Evolutionary conservation across 257 asterid genomes (phyloP).

Genomic region (Penstemon newberryi): DNA sequence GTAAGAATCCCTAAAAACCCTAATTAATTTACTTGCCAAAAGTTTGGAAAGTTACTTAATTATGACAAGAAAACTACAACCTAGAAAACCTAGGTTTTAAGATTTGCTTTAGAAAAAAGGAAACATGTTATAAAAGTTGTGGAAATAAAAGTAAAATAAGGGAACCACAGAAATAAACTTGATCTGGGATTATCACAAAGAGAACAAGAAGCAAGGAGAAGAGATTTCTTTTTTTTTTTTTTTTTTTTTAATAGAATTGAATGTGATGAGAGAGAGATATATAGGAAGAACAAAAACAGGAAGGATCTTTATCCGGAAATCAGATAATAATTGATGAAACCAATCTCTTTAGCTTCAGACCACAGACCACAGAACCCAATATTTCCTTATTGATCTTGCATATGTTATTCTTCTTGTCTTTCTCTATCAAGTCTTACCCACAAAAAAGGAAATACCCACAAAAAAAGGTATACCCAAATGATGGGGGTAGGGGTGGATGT

Average conservation of each 20-base stretch:
- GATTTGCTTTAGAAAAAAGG: slow-evolving; percentile 23
- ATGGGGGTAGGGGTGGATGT: no score
- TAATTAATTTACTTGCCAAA: slow-evolving; percentile 26
- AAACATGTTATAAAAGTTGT: slow-evolving; percentile 1
- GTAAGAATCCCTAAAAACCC: slow-evolving; percentile 35
- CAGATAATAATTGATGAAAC: slow-evolving; percentile 35
- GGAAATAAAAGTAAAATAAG: background rate
- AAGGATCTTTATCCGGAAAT: slow-evolving; percentile 27
- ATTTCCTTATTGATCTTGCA: slow-evolving; percentile 42
- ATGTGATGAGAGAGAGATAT: slow-evolving; percentile 3
- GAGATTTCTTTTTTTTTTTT: background rate
- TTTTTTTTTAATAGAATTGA: no score
- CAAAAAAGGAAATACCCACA: slow-evolving; percentile 36
- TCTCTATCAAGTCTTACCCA: slow-evolving; percentile 27
- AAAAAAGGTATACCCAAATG: slow-evolving; percentile 5
- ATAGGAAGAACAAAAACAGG: slow-evolving; percentile 12
- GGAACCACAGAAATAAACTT: background rate
- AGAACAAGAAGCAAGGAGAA: slow-evolving; percentile 3
- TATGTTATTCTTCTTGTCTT: slow-evolving; percentile 31
- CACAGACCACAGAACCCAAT: slow-evolving; percentile 48
- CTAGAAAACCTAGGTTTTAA: slow-evolving; percentile 20
- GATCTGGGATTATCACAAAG: background rate
- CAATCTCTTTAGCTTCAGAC: slow-evolving; percentile 52
- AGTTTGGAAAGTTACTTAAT: slow-evolving; percentile 23
- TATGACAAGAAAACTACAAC: slow-evolving; percentile 11